phyloP scores from a whole-genome alignment of 148 eudicot species.

The Vaccinium darrowii region DNA sequence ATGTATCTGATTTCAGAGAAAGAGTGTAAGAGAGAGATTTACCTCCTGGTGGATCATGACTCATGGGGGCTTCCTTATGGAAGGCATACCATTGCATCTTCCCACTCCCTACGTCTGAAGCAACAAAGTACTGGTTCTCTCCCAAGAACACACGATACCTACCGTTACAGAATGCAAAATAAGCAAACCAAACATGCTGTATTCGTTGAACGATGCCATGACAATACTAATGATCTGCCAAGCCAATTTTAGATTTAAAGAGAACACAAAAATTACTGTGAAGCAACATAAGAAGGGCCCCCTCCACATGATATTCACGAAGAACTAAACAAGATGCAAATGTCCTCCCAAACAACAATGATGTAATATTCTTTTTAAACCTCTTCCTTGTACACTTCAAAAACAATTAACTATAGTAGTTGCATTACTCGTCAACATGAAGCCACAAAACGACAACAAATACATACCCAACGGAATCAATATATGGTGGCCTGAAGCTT shows the following conservation, averaged over 20 bases:
- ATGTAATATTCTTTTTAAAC: background rate
- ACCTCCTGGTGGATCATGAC: slow-evolving; percentile 15
- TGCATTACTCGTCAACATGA: background rate
- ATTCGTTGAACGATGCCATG: background rate
- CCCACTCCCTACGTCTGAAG: slow-evolving; percentile 30
- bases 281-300: background rate
- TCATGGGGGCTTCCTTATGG: slow-evolving; percentile 21
- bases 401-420: background rate
- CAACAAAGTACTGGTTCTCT: slow-evolving; percentile 34
- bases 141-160: slow-evolving; percentile 34
- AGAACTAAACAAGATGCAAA: background rate
- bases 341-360: background rate
- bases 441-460: background rate
- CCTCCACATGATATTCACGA: background rate
- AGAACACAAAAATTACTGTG: background rate
- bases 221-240: background rate
- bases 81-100: slow-evolving; percentile 42
- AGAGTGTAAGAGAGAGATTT: background rate
- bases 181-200: slow-evolving; percentile 12
- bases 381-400: background rate
- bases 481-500: slow-evolving; percentile 13
- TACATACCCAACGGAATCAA: slow-evolving; percentile 23
- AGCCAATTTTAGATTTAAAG: background rate
- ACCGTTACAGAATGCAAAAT: background rate
- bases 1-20: background rate